Evolutionary conservation across 768 basidiomycete genomes (phyloP), one percentile per base, ranked within the genome.

Genomic region (Suillus subluteus): DNA sequence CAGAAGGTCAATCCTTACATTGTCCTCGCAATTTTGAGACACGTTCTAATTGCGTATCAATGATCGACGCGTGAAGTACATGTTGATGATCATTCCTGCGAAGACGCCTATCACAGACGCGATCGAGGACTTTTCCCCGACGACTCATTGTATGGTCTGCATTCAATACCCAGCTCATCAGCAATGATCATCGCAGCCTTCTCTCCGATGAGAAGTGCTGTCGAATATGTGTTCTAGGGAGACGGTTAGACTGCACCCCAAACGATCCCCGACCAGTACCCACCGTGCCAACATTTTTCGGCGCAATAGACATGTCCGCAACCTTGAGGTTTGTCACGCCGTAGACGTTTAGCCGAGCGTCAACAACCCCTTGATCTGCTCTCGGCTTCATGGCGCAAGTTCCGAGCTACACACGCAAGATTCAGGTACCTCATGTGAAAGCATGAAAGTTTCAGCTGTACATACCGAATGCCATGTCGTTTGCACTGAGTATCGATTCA

Each of bases 371-470:
- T 8, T 83, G 84, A 54, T 81, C 63, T 21, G 84, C 80, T n/a
- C 83, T 82, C 1, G 87, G 82, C 72, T 87, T 89, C 88, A 91
- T 90, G 1, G 88, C 84, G 66, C 88, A 90, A 0, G 88, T 90
- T 52, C 88, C 88, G 15, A 88, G 79, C 87, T 89, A 63, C 4
- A 52, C 2, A 48, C 38, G 37, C 9, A 55, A 78, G 64, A 72
- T 75, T 32, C 72, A 69, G 63, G 76, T 26, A 16, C 40, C 41
- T 21, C 43, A 18, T 21, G 43, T 41, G 9, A 6, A n/a, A n/a
- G n/a, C 18, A 55, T 30, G 30, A 18, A 32, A 21, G 18, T 21
- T 44, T 4, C 6, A 21, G 18, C 18, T 21, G 2, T 15, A 21
- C 43, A 44, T 9, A 44, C 43, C 43, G 43, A 44, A 8, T 44